Evolutionary conservation across 2,329 filamentous ascomycete genomes (phyloP), one percentile per base, ranked within the genome.

Genomic region (Mycosphaerella arachidis): DNA sequence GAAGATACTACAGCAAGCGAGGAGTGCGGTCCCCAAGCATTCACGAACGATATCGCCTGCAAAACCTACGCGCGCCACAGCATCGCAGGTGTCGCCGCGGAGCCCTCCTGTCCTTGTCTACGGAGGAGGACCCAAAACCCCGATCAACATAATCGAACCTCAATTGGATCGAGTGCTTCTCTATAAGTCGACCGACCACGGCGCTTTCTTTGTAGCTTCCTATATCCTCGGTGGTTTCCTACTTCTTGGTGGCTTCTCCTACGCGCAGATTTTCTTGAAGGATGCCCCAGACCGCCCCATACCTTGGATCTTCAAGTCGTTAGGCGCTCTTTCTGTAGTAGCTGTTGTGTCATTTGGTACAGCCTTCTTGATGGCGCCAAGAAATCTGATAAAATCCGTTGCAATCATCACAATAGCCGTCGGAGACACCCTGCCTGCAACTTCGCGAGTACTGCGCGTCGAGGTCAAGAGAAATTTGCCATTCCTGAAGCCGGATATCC

Each of bases 151-250:
- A 33, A 64, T 50, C 33, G 67, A 53, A 12, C 58, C 48, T 3
- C 20, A 53, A 16, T 40, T 59, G 40, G 60, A 60, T 9, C 55
- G 40, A 31, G 57, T 70, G 8, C 62, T 70, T 2, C 63, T 71
- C 16, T 71, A 71, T 60, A 57, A 51, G 4, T 62, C 66, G 4
- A 63, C 68, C 4, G 56, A 50, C 57, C 68, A 72, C 52, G 59
- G 54, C 46, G 60, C 61, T 12, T 70, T 68, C 63, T 59, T 57
- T 40, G 13, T 60, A 48, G 35, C 55, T n/a, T 67, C 67, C 45
- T 61, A 61, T 54, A 9, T 63, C 43, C 24, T 58, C 13, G 68
- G 68, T 31, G 7, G 43, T 20, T 10, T 62, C 13, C 55, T 70
- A 45, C n/a, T 67, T 13, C 1, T 62, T 20, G 60, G 67, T 43